Evolutionary conservation across 2,329 filamentous ascomycete species (phyloP), one percentile per base, ranked within the genome.

Genomic region (Diatrype stigma): DNA sequence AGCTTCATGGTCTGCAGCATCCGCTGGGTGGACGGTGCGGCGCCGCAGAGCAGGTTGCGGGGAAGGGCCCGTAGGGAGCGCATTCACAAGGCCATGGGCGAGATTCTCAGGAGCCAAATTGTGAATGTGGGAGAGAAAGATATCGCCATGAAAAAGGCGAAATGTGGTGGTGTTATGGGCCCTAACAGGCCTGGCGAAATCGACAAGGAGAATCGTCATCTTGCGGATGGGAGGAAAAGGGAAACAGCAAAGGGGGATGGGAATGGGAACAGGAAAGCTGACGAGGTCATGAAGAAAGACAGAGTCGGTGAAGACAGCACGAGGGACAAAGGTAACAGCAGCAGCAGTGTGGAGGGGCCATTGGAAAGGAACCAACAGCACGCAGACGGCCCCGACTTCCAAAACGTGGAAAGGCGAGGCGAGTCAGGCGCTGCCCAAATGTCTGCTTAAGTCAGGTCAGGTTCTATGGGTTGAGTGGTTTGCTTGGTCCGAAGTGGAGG

Each of bases 1-100:
- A 96, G 91, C 66, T 97, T 89, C 70, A 90, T 88, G 78, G 82
- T 99, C 45, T 78, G 85, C 54, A 83, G 84, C 48, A 81, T 96
- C 11, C 84, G 90, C 48, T 97, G 92, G 85, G 89, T 96, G 0
- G 86, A 83, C 56, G 91, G 94, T 12, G 86, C 81, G 0, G 78
- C 77, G 56, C 79, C 72, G 51, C 79, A 82, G 62, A 77, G 77
- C 26, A 69, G 80, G 45, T 72, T 83, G 2, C 72, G 80, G 3
- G 81, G 81, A 47, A 79, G 79, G 60, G 81, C 71, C 1, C 70
- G 80, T 4, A 68, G 80, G 11, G 79, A 83, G 58, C 72, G 81
- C 40, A 84, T 83, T 63, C 71, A 78, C 32, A 78, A 76, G 62
- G 77, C 77, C 1, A 76, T 82, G 72, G 66, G 70, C 45, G 79